A percentile compares a stretch with the other conserved stretches of the same genome.
These are phyloP conservation scores for Cercospora sojina DNA, from an alignment of 2,329 filamentous ascomycete genomes.

Conservation along the genomic window DNA sequence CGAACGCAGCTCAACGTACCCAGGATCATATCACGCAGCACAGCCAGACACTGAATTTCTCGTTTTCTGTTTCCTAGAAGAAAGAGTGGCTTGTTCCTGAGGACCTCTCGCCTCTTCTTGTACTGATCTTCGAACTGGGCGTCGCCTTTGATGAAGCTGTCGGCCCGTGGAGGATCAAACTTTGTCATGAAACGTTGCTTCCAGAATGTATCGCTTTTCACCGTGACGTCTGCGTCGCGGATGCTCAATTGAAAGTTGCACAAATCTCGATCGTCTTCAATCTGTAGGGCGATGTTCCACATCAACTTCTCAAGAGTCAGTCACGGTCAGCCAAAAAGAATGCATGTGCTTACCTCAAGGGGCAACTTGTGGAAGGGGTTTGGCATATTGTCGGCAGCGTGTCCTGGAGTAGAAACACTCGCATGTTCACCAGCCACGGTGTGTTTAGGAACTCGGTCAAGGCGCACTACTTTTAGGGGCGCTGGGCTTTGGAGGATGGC, in stretches of 20 bases:
- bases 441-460: not conserved
- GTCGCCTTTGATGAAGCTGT: conserved; percentile 27
- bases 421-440: not conserved
- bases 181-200: conserved; percentile 43
- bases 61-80: conserved; percentile 24
- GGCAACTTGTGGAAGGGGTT: conserved; percentile 30
- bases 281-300: conserved; percentile 40
- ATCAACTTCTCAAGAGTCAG: conserved; percentile 38
- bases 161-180: conserved; percentile 42
- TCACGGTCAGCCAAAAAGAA: not conserved
- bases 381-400: not conserved
- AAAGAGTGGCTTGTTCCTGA: conserved; percentile 34
- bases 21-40: conserved; percentile 46
- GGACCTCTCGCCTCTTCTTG: conserved; percentile 32
- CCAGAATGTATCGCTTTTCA: conserved; percentile 51
- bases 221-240: conserved; percentile 39
- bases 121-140: conserved; percentile 41
- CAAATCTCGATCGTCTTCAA: conserved; percentile 48
- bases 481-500: not conserved
- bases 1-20: conserved; percentile 38
- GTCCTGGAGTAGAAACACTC: not conserved
- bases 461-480: not conserved
- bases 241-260: conserved; percentile 44
- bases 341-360: conserved; percentile 29
- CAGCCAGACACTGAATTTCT: conserved; percentile 40